Conservation (phyloP, 2,329 filamentous ascomycete genomes). For the Phyllosticta capitalensis region DNA sequence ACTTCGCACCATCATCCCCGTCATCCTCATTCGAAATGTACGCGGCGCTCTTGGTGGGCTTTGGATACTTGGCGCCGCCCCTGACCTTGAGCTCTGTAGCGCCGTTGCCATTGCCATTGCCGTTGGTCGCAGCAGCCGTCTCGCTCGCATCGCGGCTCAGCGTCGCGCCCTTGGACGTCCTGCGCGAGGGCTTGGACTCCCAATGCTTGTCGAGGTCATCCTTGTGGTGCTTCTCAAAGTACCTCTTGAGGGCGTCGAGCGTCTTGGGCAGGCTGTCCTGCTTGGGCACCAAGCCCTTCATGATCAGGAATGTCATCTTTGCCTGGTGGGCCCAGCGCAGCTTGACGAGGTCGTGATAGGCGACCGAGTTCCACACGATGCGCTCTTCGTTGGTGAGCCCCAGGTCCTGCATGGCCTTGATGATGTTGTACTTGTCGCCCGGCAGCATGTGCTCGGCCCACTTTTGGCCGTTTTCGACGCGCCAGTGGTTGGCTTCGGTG, state of each 20-base stretch:
- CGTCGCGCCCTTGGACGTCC: neutral
- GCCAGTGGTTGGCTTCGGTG: constrained; percentile 13
- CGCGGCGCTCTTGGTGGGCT: neutral
- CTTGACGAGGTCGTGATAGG: constrained; percentile 17
- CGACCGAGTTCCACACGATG: constrained; percentile 27
- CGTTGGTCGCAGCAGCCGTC: neutral
- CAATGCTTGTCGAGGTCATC: constrained; percentile 14
- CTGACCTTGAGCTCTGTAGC: neutral
- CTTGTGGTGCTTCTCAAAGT: constrained; percentile 12
- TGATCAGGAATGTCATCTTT: constrained; percentile 17
- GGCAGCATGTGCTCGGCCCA: constrained; percentile 26
- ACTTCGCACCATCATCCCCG: neutral
- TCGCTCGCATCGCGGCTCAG: neutral
- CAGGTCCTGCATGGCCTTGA: constrained; percentile 24
- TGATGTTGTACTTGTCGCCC: constrained; percentile 33
- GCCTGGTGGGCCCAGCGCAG: constrained; percentile 19
- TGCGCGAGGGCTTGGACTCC: constrained; percentile 2
- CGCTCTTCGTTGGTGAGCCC: constrained; percentile 21
- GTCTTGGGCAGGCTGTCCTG: constrained; percentile 10
- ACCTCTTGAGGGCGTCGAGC: constrained; percentile 19
- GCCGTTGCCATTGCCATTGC: neutral
- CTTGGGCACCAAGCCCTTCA: constrained; percentile 14
- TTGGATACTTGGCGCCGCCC: neutral
- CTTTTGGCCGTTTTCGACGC: constrained; percentile 14
- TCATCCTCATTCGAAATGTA: neutral